Conservation (phyloP, 2,329 filamentous ascomycete species). For the Blumeriella jaapii region DNA sequence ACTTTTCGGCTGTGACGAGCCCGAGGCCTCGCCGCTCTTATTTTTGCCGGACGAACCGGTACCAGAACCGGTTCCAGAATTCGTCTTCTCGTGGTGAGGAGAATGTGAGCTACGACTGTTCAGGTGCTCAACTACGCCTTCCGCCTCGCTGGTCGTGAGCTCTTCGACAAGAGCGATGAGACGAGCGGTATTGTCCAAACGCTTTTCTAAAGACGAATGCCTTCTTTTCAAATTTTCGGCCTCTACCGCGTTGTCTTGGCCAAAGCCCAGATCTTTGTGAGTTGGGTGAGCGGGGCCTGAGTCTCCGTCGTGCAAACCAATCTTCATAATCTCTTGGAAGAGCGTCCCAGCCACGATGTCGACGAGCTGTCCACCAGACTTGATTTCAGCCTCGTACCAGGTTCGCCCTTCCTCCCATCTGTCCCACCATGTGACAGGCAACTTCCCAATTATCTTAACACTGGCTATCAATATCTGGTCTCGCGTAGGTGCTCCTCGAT, state of each 20-base stretch:
- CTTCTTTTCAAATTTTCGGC: not conserved
- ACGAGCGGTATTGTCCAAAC: slow-evolving; percentile 5
- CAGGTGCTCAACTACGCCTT: slow-evolving; percentile 6
- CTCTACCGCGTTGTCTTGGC: not conserved
- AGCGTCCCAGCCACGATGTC: slow-evolving; percentile 5
- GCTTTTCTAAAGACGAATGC: not conserved
- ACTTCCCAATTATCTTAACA: slow-evolving; percentile 10
- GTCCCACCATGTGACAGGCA: slow-evolving; percentile 13
- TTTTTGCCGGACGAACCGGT: not conserved
- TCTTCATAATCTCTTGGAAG: slow-evolving; percentile 12
- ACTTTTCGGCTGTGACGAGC: not conserved
- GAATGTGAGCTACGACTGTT: slow-evolving; percentile 4
- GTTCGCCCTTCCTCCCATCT: slow-evolving; percentile 10
- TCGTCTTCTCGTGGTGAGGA: not conserved
- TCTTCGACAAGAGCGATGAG: slow-evolving; percentile 8
- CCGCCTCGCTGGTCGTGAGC: slow-evolving; percentile 12
- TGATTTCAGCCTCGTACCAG: slow-evolving; percentile 9
- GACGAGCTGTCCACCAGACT: slow-evolving; percentile 5
- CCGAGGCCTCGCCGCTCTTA: not conserved
- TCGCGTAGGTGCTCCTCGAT: slow-evolving; percentile 6
- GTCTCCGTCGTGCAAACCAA: slow-evolving; percentile 14
- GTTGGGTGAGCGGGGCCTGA: not conserved
- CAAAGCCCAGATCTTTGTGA: slow-evolving; percentile 1
- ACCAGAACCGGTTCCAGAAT: not conserved
- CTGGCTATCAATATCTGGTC: slow-evolving; percentile 11